A percentile compares a stretch with the other conserved stretches of the same genome.
Conservation (phyloP, 768 basidiomycete species). For the Mycena alexandri region DNA sequence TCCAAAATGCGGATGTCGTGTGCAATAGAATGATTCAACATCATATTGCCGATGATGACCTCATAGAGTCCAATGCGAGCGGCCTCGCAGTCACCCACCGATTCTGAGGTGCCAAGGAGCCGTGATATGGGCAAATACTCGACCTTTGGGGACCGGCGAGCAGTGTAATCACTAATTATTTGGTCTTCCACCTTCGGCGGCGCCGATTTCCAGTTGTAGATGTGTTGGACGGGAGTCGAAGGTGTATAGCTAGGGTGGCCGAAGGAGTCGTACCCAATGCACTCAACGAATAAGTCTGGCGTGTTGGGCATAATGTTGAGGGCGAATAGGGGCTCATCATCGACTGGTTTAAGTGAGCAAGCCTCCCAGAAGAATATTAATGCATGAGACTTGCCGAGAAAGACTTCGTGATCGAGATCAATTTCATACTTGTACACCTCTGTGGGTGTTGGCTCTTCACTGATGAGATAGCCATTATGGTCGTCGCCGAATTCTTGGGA, state of each 20-base stretch:
- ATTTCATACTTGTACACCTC: no score
- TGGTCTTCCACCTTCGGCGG: conserved; percentile 33
- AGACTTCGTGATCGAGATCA: conserved; percentile 45
- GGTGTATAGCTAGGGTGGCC: conserved; percentile 23
- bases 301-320: conserved; percentile 35
- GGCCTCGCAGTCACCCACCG: conserved; percentile 10
- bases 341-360: no score
- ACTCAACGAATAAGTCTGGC: conserved; percentile 17
- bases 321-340: conserved; percentile 35
- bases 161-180: conserved; percentile 22
- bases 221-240: conserved; percentile 31
- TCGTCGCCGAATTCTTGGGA: background rate
- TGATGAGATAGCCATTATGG: no score
- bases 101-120: conserved; percentile 3
- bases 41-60: conserved; percentile 29
- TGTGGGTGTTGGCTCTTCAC: no score
- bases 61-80: conserved; percentile 33
- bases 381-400: conserved; percentile 40
- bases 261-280: conserved; percentile 37
- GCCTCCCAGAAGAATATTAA: no score
- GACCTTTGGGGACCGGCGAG: background rate
- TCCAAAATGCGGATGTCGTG: conserved; percentile 24
- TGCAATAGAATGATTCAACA: conserved; percentile 22
- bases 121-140: conserved; percentile 1
- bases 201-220: conserved; percentile 37